These are phyloP conservation scores for Aspergillus sergii DNA, from an alignment of 2,329 filamentous ascomycete species.

Conservation along the genomic window DNA sequence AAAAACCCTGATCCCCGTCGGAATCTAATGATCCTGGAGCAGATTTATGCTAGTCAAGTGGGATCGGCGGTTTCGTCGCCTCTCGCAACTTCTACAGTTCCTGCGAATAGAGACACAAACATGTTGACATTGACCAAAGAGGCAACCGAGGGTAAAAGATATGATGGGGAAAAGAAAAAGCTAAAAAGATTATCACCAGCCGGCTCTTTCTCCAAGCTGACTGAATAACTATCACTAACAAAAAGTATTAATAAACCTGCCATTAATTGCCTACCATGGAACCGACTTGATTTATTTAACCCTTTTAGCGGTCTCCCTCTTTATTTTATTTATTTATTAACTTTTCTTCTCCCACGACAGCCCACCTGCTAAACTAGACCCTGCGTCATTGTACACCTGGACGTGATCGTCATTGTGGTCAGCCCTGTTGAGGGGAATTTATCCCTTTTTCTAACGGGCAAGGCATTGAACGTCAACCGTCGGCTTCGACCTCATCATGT, in stretches of 20 bases:
- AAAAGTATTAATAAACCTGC: neutral
- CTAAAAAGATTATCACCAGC: neutral
- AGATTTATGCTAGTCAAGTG: neutral
- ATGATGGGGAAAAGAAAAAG: neutral
- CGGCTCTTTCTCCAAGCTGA: neutral
- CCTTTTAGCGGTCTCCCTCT: neutral
- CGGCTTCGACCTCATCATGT: neutral
- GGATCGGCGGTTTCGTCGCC: neutral
- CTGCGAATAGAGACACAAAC: neutral
- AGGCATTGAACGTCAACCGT: neutral
- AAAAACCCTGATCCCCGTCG: neutral
- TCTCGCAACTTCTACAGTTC: neutral
- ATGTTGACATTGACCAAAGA: neutral
- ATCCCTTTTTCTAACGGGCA: neutral
- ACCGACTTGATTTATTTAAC: neutral
- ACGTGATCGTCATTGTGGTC: neutral
- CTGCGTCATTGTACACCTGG: neutral
- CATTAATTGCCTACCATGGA: neutral
- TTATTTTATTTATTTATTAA: constrained; percentile 4
- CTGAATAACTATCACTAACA: neutral
- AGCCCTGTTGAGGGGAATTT: neutral
- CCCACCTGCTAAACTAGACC: neutral
- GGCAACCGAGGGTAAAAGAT: neutral
- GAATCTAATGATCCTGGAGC: constrained; percentile 1
- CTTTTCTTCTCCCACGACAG: neutral